These are phyloP conservation scores for Ceratobasidium sp. DNA, from an alignment of 1,284 basidiomycete genomes.

Conservation along the genomic window DNA sequence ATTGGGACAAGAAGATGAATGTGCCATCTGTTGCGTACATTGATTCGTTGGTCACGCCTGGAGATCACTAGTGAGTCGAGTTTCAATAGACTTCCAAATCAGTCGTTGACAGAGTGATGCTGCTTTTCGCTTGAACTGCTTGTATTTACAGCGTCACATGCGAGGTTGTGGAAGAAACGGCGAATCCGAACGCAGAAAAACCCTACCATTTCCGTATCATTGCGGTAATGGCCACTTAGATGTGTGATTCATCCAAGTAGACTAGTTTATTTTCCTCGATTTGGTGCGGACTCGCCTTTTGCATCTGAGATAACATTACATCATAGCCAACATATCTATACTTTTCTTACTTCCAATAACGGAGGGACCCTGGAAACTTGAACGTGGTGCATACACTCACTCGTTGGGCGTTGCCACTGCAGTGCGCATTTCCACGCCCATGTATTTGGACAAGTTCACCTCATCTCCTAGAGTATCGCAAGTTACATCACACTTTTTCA, in stretches of 20 bases:
- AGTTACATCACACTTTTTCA: not conserved
- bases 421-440: not conserved
- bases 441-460: not conserved
- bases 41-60: constrained; percentile 45
- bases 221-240: constrained; percentile 46
- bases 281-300: not conserved
- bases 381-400: not conserved
- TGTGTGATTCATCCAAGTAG: not conserved
- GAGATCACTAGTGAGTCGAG: constrained; percentile 45
- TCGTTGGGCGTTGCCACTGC: not conserved
- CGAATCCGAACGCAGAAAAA: constrained; percentile 44
- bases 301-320: not conserved
- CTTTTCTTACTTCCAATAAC: not conserved
- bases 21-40: constrained; percentile 46
- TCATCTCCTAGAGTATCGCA: not conserved
- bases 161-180: constrained; percentile 43
- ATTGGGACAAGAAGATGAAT: constrained; percentile 46
- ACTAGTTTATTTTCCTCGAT: not conserved
- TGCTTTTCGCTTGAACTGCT: not conserved
- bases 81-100: not conserved
- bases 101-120: constrained; percentile 1
- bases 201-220: constrained; percentile 46
- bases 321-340: constrained; percentile 2
- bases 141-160: constrained; percentile 45
- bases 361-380: not conserved